These are phyloP conservation scores for Melastoma candidum DNA, from an alignment of 441 rosid genomes.

Conservation along the genomic window DNA sequence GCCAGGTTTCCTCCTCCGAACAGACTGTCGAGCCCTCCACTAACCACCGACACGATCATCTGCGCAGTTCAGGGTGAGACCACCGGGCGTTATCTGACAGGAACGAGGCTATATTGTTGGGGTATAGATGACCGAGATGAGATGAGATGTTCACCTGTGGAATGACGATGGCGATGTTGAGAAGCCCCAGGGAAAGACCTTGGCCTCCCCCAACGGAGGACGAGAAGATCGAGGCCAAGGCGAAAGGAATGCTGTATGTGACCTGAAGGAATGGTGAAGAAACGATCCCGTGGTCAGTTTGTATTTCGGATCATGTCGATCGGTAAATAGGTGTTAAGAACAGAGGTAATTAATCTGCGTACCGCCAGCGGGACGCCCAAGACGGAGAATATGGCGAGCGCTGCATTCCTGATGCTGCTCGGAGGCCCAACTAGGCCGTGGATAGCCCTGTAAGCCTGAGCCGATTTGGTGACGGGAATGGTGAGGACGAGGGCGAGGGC, in stretches of 20 bases:
- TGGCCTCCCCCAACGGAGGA: slow-evolving; percentile 65
- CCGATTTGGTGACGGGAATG: slow-evolving; percentile 43
- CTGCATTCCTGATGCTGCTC: slow-evolving; percentile 32
- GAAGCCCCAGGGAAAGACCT: slow-evolving; percentile 87
- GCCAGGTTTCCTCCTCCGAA: no score
- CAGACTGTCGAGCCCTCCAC: no score
- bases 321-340: no score
- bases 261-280: no score
- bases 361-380: slow-evolving; percentile 78
- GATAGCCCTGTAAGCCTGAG: slow-evolving; percentile 23
- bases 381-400: slow-evolving; percentile 50
- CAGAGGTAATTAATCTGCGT: no score
- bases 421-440: slow-evolving; percentile 26
- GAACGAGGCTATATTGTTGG: no score
- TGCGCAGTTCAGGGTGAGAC: no score
- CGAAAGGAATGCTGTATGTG: slow-evolving; percentile 81
- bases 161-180: slow-evolving; percentile 67
- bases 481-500: slow-evolving; percentile 44
- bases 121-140: no score
- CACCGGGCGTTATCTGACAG: no score
- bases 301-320: no score
- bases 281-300: no score
- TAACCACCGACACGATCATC: no score
- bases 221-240: slow-evolving; percentile 79
- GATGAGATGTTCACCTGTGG: slow-evolving; percentile 47